phyloP scores from a whole-genome alignment of 179 eudicot genomes.

The Carnegiea gigantea region DNA sequence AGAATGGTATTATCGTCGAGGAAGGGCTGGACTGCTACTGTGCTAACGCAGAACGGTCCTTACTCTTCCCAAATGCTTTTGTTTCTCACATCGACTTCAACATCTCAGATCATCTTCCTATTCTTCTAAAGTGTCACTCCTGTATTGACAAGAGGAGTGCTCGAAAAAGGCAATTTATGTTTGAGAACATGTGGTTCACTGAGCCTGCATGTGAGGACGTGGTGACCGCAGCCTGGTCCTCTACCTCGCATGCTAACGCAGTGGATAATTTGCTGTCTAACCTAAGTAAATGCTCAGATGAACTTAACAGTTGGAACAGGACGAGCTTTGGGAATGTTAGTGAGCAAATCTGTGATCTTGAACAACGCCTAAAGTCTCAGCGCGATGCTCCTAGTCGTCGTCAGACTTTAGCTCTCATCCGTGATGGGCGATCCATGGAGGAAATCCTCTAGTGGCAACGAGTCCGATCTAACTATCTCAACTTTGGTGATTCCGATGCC shows the following conservation, averaged over 20 bases:
- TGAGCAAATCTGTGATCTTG: no score
- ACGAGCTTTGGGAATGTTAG: no score
- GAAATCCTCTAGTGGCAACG: background rate
- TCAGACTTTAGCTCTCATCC: background rate
- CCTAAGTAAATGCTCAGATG: no score
- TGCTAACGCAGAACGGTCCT: background rate
- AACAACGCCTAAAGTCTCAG: no score
- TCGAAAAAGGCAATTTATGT: background rate
- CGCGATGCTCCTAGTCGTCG: no score
- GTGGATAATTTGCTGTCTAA: no score
- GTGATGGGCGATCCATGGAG: background rate
- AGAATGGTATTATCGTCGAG: background rate
- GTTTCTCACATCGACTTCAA: background rate
- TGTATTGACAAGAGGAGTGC: no score
- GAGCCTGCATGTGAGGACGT: background rate
- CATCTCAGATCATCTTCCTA: background rate
- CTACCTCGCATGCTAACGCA: background rate
- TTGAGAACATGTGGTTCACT: background rate
- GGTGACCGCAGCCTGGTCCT: background rate
- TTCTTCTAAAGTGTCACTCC: background rate
- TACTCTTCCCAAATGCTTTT: background rate
- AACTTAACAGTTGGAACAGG: no score
- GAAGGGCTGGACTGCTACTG: background rate
- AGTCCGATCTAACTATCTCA: background rate
- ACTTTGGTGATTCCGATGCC: background rate